phyloP scores from a whole-genome alignment of 1,139 yeast genomes.

The Geotrichum fermentans region DNA sequence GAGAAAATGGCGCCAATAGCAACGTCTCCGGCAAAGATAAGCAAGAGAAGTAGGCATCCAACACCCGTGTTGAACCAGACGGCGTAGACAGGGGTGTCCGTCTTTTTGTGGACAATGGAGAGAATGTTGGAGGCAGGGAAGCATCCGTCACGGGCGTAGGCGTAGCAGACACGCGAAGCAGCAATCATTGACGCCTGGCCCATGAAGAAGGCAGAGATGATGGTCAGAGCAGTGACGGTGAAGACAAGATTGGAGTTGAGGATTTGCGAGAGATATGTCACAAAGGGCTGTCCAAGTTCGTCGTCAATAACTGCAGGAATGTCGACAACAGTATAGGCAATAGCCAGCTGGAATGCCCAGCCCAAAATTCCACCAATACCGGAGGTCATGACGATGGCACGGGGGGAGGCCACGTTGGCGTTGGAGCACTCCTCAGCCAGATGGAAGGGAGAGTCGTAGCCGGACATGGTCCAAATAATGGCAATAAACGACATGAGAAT shows the following conservation, averaged over 20 bases:
- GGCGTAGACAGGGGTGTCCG: constrained; percentile 65
- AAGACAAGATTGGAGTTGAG: constrained; percentile 45
- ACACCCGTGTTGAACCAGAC: constrained; percentile 59
- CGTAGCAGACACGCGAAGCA: constrained; percentile 63
- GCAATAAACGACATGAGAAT: constrained; percentile 59
- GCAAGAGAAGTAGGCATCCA: constrained; percentile 53
- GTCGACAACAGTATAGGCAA: constrained; percentile 59
- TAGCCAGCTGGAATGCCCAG: constrained; percentile 58
- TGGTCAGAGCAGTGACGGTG: constrained; percentile 56
- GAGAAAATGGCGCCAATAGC: constrained; percentile 74
- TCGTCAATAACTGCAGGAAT: constrained; percentile 48
- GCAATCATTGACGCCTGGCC: constrained; percentile 66
- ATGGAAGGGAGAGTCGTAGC: constrained; percentile 72
- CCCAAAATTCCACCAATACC: constrained; percentile 58
- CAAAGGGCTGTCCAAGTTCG: constrained; percentile 64
- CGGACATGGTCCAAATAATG: constrained; percentile 73
- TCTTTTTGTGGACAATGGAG: constrained; percentile 48
- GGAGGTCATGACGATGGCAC: constrained; percentile 63
- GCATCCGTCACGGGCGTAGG: constrained; percentile 66
- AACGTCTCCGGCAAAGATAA: constrained; percentile 64
- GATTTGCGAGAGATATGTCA: constrained; percentile 52
- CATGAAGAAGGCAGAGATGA: constrained; percentile 59
- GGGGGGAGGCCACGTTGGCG: constrained; percentile 61
- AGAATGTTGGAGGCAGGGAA: constrained; percentile 56
- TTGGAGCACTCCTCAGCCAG: constrained; percentile 66